These are phyloP conservation scores for Cucurbita argyrosperma DNA, from an alignment of 306 rosid species.

Conservation along the genomic window DNA sequence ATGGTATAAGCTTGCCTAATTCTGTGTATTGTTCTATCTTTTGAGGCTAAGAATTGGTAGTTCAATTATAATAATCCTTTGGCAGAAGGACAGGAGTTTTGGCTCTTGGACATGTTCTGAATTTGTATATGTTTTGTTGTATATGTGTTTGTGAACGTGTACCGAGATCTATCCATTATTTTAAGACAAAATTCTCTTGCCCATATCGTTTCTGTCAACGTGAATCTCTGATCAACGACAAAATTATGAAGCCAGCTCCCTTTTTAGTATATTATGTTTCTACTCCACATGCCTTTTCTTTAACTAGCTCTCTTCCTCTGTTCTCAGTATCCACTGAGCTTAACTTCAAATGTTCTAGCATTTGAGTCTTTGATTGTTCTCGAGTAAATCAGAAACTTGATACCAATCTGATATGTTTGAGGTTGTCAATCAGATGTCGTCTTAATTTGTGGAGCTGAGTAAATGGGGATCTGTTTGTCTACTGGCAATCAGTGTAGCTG, in stretches of 20 bases:
- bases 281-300: slow-evolving; percentile 32
- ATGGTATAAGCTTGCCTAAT: not conserved
- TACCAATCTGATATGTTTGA: slow-evolving; percentile 25
- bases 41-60: not conserved
- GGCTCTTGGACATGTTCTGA: not conserved
- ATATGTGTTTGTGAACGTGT: not conserved
- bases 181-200: not conserved
- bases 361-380: slow-evolving; percentile 17
- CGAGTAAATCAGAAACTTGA: slow-evolving; percentile 5
- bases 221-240: not conserved
- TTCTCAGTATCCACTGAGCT: not conserved
- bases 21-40: not conserved
- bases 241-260: slow-evolving; percentile 15
- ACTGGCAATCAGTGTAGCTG: slow-evolving; percentile 44
- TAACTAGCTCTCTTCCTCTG: not conserved
- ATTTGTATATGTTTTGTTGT: not conserved
- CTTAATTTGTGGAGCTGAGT: slow-evolving; percentile 32
- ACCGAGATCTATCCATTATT: not conserved
- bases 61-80: not conserved
- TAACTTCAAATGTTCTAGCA: not conserved
- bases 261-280: slow-evolving; percentile 34
- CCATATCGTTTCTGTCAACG: slow-evolving; percentile 4
- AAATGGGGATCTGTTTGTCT: slow-evolving; percentile 88
- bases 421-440: slow-evolving; percentile 23
- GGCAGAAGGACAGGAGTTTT: not conserved